Conservation (phyloP, 139 green algal genomes). For the Closterium sp. region DNA sequence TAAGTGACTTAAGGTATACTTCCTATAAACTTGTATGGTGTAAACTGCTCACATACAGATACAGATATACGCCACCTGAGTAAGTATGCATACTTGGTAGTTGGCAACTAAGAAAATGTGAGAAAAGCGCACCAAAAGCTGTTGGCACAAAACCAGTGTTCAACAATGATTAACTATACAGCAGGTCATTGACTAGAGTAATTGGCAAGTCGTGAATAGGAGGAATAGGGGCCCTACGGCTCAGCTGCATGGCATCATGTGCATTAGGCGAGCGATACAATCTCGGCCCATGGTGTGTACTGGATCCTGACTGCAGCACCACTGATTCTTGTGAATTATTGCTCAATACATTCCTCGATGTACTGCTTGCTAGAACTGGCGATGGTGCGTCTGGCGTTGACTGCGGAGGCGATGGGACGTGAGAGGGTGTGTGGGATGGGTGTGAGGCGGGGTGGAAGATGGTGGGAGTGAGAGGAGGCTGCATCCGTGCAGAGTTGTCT, state of each 20-base stretch:
- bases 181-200: not conserved
- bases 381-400: too few species aligned
- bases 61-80: too few species aligned
- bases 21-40: too few species aligned
- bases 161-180: not conserved
- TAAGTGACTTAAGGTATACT: too few species aligned
- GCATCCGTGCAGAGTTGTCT: not conserved
- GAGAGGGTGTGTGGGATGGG: not conserved
- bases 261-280: not conserved
- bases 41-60: too few species aligned
- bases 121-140: too few species aligned
- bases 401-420: not conserved
- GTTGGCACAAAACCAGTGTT: too few species aligned
- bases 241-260: not conserved
- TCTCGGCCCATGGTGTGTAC: not conserved
- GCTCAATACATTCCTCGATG: too few species aligned
- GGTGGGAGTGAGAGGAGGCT: not conserved
- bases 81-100: too few species aligned
- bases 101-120: too few species aligned
- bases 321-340: conserved; percentile 56
- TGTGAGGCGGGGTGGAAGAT: not conserved
- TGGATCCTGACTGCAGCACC: conserved; percentile 49
- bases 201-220: not conserved
- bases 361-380: too few species aligned
- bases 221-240: not conserved